phyloP scores from a whole-genome alignment of 352 stramenopile genomes.

The Globisporangium cederbergense region DNA sequence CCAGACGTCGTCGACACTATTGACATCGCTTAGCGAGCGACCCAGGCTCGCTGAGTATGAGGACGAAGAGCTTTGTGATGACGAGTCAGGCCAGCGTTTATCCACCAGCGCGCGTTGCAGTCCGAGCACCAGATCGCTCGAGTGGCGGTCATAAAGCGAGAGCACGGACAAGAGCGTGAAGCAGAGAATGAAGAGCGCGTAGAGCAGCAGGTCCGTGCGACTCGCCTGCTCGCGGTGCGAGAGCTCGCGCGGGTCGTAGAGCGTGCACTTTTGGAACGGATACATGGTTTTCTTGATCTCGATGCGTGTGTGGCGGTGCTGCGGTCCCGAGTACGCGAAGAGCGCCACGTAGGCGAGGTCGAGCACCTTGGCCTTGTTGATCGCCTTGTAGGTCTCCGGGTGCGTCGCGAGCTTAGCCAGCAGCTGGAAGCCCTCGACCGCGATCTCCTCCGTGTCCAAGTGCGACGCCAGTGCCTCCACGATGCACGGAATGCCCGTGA shows the following conservation, averaged over 20 bases:
- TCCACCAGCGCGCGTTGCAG: conserved; percentile 24
- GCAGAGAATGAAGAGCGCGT: conserved; percentile 40
- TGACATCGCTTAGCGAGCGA: conserved; percentile 31
- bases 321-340: conserved; percentile 56
- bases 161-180: conserved; percentile 46
- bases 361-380: conserved; percentile 65
- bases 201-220: conserved; percentile 34
- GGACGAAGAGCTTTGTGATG: background rate
- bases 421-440: conserved; percentile 69
- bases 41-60: background rate
- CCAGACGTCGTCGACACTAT: conserved; percentile 49
- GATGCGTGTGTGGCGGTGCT: conserved; percentile 63
- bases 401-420: conserved; percentile 46
- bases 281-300: conserved; percentile 62
- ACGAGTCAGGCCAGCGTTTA: background rate
- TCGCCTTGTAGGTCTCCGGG: conserved; percentile 37
- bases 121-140: conserved; percentile 33
- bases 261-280: conserved; percentile 64
- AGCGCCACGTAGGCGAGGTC: conserved; percentile 70
- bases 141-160: conserved; percentile 38
- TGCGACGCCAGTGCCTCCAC: conserved; percentile 66
- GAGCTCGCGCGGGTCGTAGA: conserved; percentile 53
- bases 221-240: conserved; percentile 42
- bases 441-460: conserved; percentile 72
- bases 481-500: conserved; percentile 53